phyloP scores from a whole-genome alignment of 345 rosid species.

The Aegle marmelos region DNA sequence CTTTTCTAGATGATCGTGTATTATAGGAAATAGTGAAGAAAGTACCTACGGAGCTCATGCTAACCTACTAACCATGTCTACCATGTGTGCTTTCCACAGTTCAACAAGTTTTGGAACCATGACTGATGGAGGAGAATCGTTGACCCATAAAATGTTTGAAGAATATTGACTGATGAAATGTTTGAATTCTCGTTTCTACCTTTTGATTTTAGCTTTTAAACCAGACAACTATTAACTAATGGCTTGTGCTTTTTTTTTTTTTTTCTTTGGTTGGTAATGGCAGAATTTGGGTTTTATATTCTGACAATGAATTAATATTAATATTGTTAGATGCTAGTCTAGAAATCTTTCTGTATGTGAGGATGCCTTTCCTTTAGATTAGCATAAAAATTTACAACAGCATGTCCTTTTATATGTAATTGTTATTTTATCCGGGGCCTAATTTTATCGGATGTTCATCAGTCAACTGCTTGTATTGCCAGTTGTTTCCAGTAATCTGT shows the following conservation, averaged over 20 bases:
- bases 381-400: not conserved
- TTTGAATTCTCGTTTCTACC: not conserved
- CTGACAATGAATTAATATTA: not conserved
- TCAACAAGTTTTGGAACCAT: not conserved
- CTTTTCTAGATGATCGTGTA: not conserved
- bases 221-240: not conserved
- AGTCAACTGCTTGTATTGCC: not conserved
- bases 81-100: not conserved
- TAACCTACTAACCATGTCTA: not conserved
- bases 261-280: not conserved
- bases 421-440: not conserved
- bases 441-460: not conserved
- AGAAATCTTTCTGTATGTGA: not conserved
- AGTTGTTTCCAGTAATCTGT: not conserved
- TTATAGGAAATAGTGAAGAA: not conserved
- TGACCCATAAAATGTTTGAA: not conserved
- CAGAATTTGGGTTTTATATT: not conserved
- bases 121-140: not conserved
- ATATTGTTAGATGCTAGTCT: not conserved
- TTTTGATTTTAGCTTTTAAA: not conserved
- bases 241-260: not conserved
- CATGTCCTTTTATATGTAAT: not conserved
- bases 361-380: not conserved
- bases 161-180: conserved; percentile 8
- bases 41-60: not conserved